Percentiles rank a stretch among this genome's conserved stretches.
Evolutionary conservation across 176 grass and related monocot genomes (phyloP).

Genomic region (Zoysia pacifica): DNA sequence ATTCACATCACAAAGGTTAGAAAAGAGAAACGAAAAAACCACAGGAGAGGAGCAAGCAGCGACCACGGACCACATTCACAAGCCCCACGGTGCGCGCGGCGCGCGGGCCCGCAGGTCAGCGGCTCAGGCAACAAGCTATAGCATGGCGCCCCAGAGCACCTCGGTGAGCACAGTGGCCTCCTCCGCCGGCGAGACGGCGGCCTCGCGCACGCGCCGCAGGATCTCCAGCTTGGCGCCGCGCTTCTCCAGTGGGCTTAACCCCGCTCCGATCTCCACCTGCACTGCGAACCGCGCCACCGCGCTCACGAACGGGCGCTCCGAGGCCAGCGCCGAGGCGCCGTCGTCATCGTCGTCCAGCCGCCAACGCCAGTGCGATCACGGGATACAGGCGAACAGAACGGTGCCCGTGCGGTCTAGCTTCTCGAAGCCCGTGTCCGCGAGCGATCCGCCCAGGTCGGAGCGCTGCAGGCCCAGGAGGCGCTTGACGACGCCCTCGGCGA

Average conservation of each 20-base stretch:
- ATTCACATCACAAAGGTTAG: conserved; percentile 8
- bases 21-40: background rate
- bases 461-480: conserved; percentile 75
- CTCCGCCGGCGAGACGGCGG: conserved; percentile 58
- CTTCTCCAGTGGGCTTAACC: conserved; percentile 66
- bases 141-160: conserved; percentile 84
- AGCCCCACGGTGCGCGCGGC: conserved; percentile 23
- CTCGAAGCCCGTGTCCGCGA: conserved; percentile 38
- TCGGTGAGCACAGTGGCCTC: conserved; percentile 58
- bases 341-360: background rate
- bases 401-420: conserved; percentile 3
- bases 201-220: conserved; percentile 64
- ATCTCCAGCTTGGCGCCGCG: conserved; percentile 67
- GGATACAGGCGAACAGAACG: conserved; percentile 23
- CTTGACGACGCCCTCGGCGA: conserved; percentile 77
- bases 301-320: conserved; percentile 61
- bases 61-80: conserved; percentile 4
- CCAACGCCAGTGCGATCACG: background rate
- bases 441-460: conserved; percentile 49
- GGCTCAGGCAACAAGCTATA: conserved; percentile 31
- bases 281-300: conserved; percentile 73
- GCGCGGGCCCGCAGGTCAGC: conserved; percentile 7
- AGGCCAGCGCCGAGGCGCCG: background rate
- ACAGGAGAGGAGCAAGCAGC: background rate
- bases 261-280: conserved; percentile 82